Conservation (phyloP, 2,329 filamentous ascomycete species). For the Pseudopithomyces maydicus region DNA sequence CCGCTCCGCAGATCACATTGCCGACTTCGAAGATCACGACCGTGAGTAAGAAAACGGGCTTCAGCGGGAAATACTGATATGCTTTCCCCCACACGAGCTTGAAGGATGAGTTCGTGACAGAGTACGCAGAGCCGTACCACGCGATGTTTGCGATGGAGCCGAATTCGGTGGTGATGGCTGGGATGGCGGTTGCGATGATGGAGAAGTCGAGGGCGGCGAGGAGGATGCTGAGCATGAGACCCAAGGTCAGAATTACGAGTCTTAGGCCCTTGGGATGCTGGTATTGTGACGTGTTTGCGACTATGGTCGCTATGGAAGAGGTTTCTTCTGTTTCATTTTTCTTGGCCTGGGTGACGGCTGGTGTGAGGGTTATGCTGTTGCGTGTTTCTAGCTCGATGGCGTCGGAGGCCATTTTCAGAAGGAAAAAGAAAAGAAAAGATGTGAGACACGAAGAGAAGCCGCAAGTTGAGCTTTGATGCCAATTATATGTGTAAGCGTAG, state of each 20-base stretch:
- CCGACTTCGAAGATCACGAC: constrained; percentile 61
- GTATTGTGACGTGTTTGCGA: neutral
- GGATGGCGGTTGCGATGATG: constrained; percentile 46
- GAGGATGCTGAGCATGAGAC: constrained; percentile 35
- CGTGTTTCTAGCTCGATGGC: constrained; percentile 4
- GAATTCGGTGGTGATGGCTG: constrained; percentile 45
- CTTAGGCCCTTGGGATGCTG: constrained; percentile 27
- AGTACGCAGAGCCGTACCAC: constrained; percentile 49
- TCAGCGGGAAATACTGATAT: constrained; percentile 52
- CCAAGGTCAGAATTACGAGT: constrained; percentile 30
- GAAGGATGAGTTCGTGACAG: constrained; percentile 51
- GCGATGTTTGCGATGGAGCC: constrained; percentile 39
- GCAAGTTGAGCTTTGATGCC: neutral
- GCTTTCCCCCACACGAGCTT: constrained; percentile 54
- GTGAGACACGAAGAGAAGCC: neutral
- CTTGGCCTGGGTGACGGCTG: neutral
- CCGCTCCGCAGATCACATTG: constrained; percentile 57
- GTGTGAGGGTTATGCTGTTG: neutral
- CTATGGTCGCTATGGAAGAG: neutral
- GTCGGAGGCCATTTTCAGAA: constrained; percentile 2
- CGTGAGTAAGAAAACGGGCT: constrained; percentile 46
- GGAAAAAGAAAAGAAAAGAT: neutral
- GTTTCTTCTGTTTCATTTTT: neutral
- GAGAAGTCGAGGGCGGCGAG: constrained; percentile 33
- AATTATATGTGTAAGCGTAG: neutral